Evolutionary conservation across 371 early-diverging fungal genomes (phyloP).

Genomic region (Sanchytrium tribonematis): DNA sequence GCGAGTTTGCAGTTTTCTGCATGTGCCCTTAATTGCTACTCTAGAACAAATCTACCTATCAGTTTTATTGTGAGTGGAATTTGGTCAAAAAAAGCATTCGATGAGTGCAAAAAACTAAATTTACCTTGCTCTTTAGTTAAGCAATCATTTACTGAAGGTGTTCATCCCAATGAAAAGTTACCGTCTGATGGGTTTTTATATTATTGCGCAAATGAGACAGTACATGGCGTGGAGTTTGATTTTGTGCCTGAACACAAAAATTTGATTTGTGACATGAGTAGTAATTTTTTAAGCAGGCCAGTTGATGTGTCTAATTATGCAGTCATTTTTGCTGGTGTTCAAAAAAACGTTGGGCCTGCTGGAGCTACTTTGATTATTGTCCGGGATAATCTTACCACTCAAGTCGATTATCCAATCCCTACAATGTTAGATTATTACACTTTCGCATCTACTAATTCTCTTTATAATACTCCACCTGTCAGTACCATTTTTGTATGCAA

Average conservation of each 20-base stretch:
- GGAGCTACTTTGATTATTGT: constrained; percentile 74
- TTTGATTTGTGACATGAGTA: constrained; percentile 75
- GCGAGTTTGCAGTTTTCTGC: constrained; percentile 62
- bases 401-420: constrained; percentile 28
- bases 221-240: constrained; percentile 85
- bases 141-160: too few relatives aligned
- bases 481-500: constrained; percentile 73
- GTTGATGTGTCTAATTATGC: constrained; percentile 55
- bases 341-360: constrained; percentile 88
- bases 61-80: constrained; percentile 77
- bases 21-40: constrained; percentile 4
- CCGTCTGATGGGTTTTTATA: constrained; percentile 46
- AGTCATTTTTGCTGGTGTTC: constrained; percentile 74
- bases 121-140: too few relatives aligned
- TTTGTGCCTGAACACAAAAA: too few relatives aligned
- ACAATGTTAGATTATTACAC: constrained; percentile 56
- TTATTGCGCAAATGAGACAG: constrained; percentile 89
- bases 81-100: constrained; percentile 64
- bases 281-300: constrained; percentile 59
- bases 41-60: constrained; percentile 7
- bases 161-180: constrained; percentile 27
- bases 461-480: constrained; percentile 89
- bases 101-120: constrained; percentile 53
- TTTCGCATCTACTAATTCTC: constrained; percentile 41
- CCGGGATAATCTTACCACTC: constrained; percentile 58